Evolutionary conservation across 2,329 filamentous ascomycete genomes (phyloP).

Genomic region (Cladosporium cucumerinum): DNA sequence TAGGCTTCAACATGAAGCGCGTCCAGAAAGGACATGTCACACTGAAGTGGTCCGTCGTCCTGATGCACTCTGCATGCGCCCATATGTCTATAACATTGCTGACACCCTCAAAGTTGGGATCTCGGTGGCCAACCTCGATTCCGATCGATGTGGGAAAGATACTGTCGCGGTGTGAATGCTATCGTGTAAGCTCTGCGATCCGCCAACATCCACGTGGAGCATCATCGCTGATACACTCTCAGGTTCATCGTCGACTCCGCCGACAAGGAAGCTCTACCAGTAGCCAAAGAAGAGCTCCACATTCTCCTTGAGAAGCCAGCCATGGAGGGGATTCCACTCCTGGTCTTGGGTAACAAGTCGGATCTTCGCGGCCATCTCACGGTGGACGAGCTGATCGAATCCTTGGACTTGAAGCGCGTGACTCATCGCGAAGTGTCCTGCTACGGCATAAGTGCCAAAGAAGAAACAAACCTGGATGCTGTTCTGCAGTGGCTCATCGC

Average conservation of each 20-base stretch:
- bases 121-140: conserved; percentile 95
- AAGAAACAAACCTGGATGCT: conserved; percentile 96
- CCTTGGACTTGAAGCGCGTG: conserved; percentile 83
- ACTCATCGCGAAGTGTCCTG: conserved; percentile 93
- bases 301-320: conserved; percentile 79
- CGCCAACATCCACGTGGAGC: neutral
- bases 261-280: conserved; percentile 73
- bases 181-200: conserved; percentile 65
- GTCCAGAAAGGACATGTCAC: conserved; percentile 98
- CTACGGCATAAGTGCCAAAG: conserved; percentile 97
- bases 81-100: conserved; percentile 19
- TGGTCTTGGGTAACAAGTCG: conserved; percentile 96
- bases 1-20: conserved; percentile 98
- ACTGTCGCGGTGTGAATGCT: conserved; percentile 94
- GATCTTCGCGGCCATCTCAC: conserved; percentile 87
- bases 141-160: conserved; percentile 98
- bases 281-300: conserved; percentile 90
- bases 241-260: conserved; percentile 96
- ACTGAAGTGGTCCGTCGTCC: conserved; percentile 68
- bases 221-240: conserved; percentile 13
- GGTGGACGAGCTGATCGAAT: conserved; percentile 93
- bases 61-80: neutral
- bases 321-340: conserved; percentile 82
- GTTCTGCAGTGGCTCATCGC: conserved; percentile 96
- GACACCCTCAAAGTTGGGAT: conserved; percentile 67